A percentile compares a stretch with the other conserved stretches of the same genome.
phyloP scores from a whole-genome alignment of 148 eudicot genomes.

The Cornus controversa region DNA sequence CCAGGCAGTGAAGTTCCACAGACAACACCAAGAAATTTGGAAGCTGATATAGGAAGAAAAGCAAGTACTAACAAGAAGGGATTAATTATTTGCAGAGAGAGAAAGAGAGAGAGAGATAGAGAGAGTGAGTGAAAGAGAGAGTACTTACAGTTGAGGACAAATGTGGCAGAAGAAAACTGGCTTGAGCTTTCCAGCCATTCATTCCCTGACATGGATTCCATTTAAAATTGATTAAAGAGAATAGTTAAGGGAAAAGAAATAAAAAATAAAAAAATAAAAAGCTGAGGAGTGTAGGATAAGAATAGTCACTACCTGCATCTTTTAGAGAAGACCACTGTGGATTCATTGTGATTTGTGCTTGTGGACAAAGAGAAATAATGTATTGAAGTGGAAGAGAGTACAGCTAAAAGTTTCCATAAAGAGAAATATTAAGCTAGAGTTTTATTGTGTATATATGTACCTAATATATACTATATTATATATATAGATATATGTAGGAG shows the following conservation, averaged over 20 bases:
- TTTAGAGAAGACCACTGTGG: slow-evolving; percentile 1
- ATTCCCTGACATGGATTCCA: slow-evolving; percentile 54
- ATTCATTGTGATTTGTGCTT: not conserved
- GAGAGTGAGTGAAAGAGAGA: slow-evolving; percentile 8
- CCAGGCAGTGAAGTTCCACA: slow-evolving; percentile 12
- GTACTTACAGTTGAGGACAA: slow-evolving; percentile 26
- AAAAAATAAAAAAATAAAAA: not conserved
- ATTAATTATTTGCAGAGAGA: slow-evolving; percentile 9
- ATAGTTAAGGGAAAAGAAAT: not conserved
- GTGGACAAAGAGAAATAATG: not conserved
- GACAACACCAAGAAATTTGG: slow-evolving; percentile 32
- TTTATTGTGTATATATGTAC: not conserved
- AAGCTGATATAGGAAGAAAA: slow-evolving; percentile 9
- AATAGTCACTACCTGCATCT: not conserved
- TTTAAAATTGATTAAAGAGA: slow-evolving; percentile 14
- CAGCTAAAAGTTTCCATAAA: not conserved
- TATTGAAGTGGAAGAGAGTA: not conserved
- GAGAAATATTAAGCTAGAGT: not conserved
- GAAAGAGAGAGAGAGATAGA: slow-evolving; percentile 14
- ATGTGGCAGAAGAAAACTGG: slow-evolving; percentile 47
- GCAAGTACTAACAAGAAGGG: slow-evolving; percentile 1
- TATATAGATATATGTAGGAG: too few species aligned
- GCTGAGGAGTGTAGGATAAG: not conserved
- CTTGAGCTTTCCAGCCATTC: slow-evolving; percentile 59
- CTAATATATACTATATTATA: too few species aligned